Conservation (phyloP, 371 early-diverging fungal species). For the Apophysomyces elegans region DNA sequence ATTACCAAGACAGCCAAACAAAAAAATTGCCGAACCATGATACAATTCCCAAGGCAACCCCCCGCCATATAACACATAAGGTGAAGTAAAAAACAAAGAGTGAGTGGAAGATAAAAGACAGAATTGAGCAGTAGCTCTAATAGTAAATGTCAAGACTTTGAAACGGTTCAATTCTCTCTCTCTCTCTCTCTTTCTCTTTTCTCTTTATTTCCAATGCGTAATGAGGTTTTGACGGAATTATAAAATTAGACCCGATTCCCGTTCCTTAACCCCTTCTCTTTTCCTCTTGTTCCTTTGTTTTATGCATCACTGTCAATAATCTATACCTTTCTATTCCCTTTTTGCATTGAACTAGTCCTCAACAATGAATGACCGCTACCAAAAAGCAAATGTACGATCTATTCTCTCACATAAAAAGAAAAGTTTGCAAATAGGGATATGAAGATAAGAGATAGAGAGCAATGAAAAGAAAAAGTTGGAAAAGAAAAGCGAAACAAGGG, state of each 20-base stretch:
- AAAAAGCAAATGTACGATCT: not conserved
- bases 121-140: no score
- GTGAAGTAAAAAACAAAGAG: not conserved
- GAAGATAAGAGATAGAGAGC: constrained; percentile 7
- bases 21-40: constrained; percentile 9
- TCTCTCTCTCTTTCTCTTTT: not conserved
- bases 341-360: not conserved
- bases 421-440: not conserved
- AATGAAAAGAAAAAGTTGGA: constrained; percentile 7
- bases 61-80: not conserved
- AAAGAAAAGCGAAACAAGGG: not conserved
- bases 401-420: not conserved
- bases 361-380: constrained; percentile 11
- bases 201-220: not conserved
- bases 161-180: not conserved
- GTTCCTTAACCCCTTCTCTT: constrained; percentile 4
- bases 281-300: constrained; percentile 7
- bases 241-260: constrained; percentile 5
- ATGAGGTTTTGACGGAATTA: constrained; percentile 2
- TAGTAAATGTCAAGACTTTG: no score
- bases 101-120: not conserved
- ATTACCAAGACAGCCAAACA: constrained; percentile 9
- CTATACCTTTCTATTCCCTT: not conserved
- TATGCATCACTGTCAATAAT: constrained; percentile 20
- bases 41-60: not conserved